Evolutionary conservation across 257 asterid genomes (phyloP).

Genomic region (Verbascum thapsus): DNA sequence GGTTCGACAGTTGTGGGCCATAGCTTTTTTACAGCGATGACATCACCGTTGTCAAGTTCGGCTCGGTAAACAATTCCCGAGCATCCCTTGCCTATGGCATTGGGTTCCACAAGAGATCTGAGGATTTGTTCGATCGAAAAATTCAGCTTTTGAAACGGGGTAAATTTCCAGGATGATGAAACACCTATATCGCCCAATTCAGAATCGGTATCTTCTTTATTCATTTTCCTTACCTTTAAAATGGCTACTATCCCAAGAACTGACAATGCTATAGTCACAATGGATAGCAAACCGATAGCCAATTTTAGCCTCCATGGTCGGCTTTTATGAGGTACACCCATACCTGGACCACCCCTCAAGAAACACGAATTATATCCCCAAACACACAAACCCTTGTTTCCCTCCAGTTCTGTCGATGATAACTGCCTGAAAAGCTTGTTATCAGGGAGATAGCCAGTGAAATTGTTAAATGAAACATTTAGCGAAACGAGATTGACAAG

Average conservation of each 20-base stretch:
- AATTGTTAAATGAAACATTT: slow-evolving; percentile 70
- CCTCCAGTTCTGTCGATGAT: slow-evolving; percentile 53
- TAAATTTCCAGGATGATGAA: slow-evolving; percentile 79
- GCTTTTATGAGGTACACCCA: slow-evolving; percentile 31
- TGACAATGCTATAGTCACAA: slow-evolving; percentile 51
- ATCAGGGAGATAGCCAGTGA: slow-evolving; percentile 77
- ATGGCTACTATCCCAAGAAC: slow-evolving; percentile 62
- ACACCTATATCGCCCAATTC: slow-evolving; percentile 48
- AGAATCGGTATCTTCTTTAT: slow-evolving; percentile 49
- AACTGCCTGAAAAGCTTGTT: slow-evolving; percentile 77
- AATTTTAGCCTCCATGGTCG: slow-evolving; percentile 62
- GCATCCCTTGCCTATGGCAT: slow-evolving; percentile 81
- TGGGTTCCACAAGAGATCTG: slow-evolving; percentile 60
- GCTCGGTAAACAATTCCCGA: slow-evolving; percentile 80
- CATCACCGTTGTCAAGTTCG: slow-evolving; percentile 56
- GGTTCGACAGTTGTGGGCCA: slow-evolving; percentile 56
- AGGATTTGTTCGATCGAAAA: slow-evolving; percentile 60
- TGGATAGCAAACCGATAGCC: slow-evolving; percentile 57
- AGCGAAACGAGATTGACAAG: slow-evolving; percentile 70
- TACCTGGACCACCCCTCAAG: slow-evolving; percentile 36
- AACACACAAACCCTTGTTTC: slow-evolving; percentile 61
- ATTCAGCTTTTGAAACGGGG: slow-evolving; percentile 72
- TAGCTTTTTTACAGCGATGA: slow-evolving; percentile 74
- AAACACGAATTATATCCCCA: slow-evolving; percentile 66
- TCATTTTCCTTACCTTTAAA: slow-evolving; percentile 51